Evolutionary conservation across 768 basidiomycete species (phyloP).

Genomic region (Grammothele lineata): DNA sequence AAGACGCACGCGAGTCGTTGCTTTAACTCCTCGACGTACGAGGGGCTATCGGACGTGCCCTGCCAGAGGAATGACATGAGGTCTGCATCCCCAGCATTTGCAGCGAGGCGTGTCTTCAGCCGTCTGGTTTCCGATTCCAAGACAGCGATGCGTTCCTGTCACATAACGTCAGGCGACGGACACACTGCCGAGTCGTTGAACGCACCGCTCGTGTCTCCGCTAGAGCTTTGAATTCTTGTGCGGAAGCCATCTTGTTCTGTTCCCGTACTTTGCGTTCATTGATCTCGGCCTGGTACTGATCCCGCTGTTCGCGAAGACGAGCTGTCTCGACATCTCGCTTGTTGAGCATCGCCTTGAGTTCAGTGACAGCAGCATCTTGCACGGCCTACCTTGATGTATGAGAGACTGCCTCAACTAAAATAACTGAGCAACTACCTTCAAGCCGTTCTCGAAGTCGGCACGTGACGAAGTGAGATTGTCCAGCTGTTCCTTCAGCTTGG

Average conservation of each 20-base stretch:
- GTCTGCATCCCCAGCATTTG: slow-evolving; percentile 64
- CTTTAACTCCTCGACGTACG: slow-evolving; percentile 50
- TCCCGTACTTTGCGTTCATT: slow-evolving; percentile 68
- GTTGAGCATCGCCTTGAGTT: slow-evolving; percentile 53
- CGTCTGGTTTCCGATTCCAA: slow-evolving; percentile 71
- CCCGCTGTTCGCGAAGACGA: slow-evolving; percentile 69
- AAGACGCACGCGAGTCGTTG: slow-evolving; percentile 49
- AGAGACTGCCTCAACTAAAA: too few species aligned
- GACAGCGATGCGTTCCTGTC: slow-evolving; percentile 67
- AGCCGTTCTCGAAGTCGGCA: slow-evolving; percentile 4
- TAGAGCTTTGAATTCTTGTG: slow-evolving; percentile 62
- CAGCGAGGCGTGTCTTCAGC: slow-evolving; percentile 74
- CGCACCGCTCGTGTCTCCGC: slow-evolving; percentile 56
- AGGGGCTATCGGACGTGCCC: slow-evolving; percentile 44
- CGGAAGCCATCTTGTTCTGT: slow-evolving; percentile 47
- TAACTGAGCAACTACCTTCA: slow-evolving; percentile 10
- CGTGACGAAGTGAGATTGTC: slow-evolving; percentile 31
- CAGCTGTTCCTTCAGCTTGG: slow-evolving; percentile 41
- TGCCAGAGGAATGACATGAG: slow-evolving; percentile 66
- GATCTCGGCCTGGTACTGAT: slow-evolving; percentile 60
- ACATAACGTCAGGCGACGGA: not conserved
- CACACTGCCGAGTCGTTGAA: not conserved
- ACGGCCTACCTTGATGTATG: slow-evolving; percentile 30
- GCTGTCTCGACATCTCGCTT: slow-evolving; percentile 66
- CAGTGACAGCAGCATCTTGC: slow-evolving; percentile 51